A percentile compares a stretch with the other conserved stretches of the same genome.
phyloP scores from a whole-genome alignment of 352 stramenopile species.

The Phytophthora rubi region DNA sequence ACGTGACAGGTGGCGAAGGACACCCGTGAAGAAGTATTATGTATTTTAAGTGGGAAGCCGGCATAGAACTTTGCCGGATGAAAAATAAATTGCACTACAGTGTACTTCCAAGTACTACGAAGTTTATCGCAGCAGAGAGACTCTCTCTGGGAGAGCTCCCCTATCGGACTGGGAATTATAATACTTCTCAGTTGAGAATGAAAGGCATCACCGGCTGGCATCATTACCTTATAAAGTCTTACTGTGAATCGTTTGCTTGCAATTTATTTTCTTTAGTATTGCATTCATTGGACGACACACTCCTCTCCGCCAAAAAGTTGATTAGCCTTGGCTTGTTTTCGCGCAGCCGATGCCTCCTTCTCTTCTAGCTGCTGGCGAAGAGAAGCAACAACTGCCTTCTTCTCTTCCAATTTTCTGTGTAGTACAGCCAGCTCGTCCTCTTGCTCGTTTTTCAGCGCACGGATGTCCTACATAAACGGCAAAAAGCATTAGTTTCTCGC shows the following conservation, averaged over 20 bases:
- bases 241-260: too few species aligned
- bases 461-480: slow-evolving; percentile 51
- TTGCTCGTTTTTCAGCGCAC: slow-evolving; percentile 60
- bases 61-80: not conserved
- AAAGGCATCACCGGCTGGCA: too few species aligned
- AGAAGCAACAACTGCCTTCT: slow-evolving; percentile 49
- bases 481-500: not conserved
- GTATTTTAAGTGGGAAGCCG: not conserved
- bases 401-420: slow-evolving; percentile 58
- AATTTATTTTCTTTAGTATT: too few species aligned
- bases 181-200: too few species aligned
- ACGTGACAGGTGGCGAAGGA: not conserved
- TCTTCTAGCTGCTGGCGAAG: slow-evolving; percentile 64
- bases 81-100: not conserved
- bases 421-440: slow-evolving; percentile 58
- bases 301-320: slow-evolving; percentile 59
- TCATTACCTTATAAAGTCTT: too few species aligned
- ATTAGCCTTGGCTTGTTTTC: slow-evolving; percentile 46
- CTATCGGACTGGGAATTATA: too few species aligned
- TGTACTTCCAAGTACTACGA: too few species aligned
- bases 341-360: slow-evolving; percentile 48
- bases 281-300: slow-evolving; percentile 53
- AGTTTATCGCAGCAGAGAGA: too few species aligned
- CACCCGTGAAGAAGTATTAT: not conserved
- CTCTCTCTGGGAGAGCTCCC: too few species aligned